Evolutionary conservation across 345 rosid genomes (phyloP).

Genomic region (Populus tremula): DNA sequence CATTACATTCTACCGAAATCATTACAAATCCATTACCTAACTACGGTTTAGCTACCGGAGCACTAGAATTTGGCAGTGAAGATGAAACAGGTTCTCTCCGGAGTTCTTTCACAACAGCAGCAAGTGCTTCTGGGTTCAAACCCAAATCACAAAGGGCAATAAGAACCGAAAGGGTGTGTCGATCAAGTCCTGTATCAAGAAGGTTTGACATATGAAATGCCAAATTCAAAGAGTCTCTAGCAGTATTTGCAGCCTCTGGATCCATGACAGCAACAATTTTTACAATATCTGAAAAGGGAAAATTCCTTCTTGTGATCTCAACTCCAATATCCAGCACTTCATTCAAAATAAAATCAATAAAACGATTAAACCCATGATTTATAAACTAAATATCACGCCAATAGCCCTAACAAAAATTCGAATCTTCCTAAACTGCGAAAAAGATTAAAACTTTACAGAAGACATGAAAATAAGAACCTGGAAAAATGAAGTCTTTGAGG

Average conservation of each 20-base stretch:
- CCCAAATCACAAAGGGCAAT: slow-evolving; percentile 14
- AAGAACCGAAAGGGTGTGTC: slow-evolving; percentile 14
- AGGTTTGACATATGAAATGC: slow-evolving; percentile 10
- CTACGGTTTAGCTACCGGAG: neutral
- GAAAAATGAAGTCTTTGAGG: neutral
- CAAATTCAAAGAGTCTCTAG: slow-evolving; percentile 13
- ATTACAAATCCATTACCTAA: neutral
- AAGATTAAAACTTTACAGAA: neutral
- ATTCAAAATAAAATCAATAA: neutral
- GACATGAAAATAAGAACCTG: neutral
- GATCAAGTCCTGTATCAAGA: slow-evolving; percentile 11
- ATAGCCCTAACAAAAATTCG: neutral
- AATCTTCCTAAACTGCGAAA: neutral
- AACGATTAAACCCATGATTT: neutral
- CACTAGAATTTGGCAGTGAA: neutral
- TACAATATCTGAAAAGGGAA: neutral
- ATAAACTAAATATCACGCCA: neutral
- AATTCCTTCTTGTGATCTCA: neutral
- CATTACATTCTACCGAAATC: neutral
- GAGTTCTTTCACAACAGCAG: slow-evolving; percentile 10
- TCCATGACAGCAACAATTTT: slow-evolving; percentile 1
- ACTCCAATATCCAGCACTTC: neutral
- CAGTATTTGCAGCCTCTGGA: slow-evolving; percentile 7
- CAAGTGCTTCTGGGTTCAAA: slow-evolving; percentile 16
- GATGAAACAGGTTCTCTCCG: neutral